Evolutionary conservation across 257 asterid species (phyloP).

Genomic region (Jacaranda mimosifolia): DNA sequence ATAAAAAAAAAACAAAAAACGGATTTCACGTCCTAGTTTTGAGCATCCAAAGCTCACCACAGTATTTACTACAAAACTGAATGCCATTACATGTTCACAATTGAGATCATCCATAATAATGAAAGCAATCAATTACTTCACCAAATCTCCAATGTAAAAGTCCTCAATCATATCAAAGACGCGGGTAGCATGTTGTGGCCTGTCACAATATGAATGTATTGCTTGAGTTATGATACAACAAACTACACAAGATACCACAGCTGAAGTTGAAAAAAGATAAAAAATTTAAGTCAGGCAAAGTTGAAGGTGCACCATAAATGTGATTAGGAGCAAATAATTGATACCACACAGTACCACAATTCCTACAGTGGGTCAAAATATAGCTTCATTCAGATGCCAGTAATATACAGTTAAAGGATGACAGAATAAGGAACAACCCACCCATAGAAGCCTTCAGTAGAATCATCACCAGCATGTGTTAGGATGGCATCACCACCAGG

Average conservation of each 20-base stretch:
- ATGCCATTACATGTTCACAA: slow-evolving; percentile 6
- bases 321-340: not conserved
- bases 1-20: not conserved
- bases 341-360: not conserved
- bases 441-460: slow-evolving; percentile 93
- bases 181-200: slow-evolving; percentile 96
- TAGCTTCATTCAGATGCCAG: slow-evolving; percentile 2
- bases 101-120: slow-evolving; percentile 16
- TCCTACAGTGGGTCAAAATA: not conserved
- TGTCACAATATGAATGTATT: slow-evolving; percentile 42
- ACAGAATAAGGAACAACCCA: slow-evolving; percentile 32
- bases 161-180: slow-evolving; percentile 93
- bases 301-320: slow-evolving; percentile 5
- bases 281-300: not conserved
- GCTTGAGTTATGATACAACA: slow-evolving; percentile 14
- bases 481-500: slow-evolving; percentile 99
- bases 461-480: slow-evolving; percentile 90
- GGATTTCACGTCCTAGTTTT: slow-evolving; percentile 5
- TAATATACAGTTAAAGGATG: not conserved
- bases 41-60: not conserved
- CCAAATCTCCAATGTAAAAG: slow-evolving; percentile 74
- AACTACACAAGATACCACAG: slow-evolving; percentile 1
- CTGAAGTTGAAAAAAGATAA: not conserved
- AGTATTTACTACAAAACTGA: not conserved
- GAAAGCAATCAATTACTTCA: slow-evolving; percentile 39